Conservation (phyloP, 805 yeast genomes). For the Starmerella sp. region DNA sequence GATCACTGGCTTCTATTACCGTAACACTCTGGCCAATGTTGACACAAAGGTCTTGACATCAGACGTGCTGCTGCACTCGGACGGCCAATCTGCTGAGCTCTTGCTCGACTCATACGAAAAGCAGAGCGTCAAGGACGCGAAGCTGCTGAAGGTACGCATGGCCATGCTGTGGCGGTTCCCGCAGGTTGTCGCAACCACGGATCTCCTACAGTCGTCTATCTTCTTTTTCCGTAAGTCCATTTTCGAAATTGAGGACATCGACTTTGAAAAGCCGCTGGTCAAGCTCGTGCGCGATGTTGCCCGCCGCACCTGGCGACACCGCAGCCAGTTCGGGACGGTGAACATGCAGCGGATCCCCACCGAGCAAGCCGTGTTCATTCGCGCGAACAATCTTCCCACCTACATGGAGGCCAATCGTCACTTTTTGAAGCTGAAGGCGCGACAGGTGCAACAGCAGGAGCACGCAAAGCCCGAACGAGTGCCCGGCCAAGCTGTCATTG, state of each 20-base stretch:
- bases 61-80: slow-evolving; percentile 41
- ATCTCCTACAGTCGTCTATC: slow-evolving; percentile 61
- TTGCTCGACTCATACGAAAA: slow-evolving; percentile 64
- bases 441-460: slow-evolving; percentile 9
- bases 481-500: slow-evolving; percentile 53
- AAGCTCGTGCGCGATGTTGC: slow-evolving; percentile 70
- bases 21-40: slow-evolving; percentile 59
- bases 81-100: slow-evolving; percentile 26
- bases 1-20: slow-evolving; percentile 61
- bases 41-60: slow-evolving; percentile 65
- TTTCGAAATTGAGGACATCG: slow-evolving; percentile 36
- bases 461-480: slow-evolving; percentile 13
- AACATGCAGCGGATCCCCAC: slow-evolving; percentile 60
- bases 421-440: slow-evolving; percentile 51
- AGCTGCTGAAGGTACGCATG: slow-evolving; percentile 65
- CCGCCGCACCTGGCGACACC: slow-evolving; percentile 84
- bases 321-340: slow-evolving; percentile 45
- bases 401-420: slow-evolving; percentile 83
- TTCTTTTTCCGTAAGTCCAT: slow-evolving; percentile 50
- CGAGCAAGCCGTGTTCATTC: slow-evolving; percentile 42
- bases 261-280: slow-evolving; percentile 19
- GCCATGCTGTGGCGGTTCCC: slow-evolving; percentile 88
- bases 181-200: slow-evolving; percentile 61
- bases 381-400: slow-evolving; percentile 68
- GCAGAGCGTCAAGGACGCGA: slow-evolving; percentile 57